These are phyloP conservation scores for Aspergillus fructus DNA, from an alignment of 2,329 filamentous ascomycete species.

Conservation along the genomic window DNA sequence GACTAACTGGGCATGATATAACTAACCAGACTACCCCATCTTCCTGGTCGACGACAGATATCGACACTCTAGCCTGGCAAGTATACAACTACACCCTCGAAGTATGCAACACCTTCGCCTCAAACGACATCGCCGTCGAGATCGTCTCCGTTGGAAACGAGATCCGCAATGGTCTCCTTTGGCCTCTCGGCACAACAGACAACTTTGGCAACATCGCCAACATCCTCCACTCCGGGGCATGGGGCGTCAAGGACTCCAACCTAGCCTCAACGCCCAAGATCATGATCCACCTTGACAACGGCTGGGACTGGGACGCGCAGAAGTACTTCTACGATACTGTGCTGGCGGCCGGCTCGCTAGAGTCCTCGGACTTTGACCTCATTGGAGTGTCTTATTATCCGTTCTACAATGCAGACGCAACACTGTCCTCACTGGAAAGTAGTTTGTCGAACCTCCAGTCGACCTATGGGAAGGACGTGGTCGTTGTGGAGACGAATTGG, in stretches of 20 bases:
- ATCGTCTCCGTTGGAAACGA: conserved; percentile 74
- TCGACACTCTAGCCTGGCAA: conserved; percentile 59
- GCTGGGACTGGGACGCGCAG: conserved; percentile 69
- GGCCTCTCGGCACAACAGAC: conserved; percentile 59
- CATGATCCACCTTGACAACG: conserved; percentile 73
- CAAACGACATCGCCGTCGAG: conserved; percentile 54
- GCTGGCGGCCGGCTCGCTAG: conserved; percentile 52
- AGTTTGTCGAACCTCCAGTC: conserved; percentile 60
- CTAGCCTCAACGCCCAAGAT: conserved; percentile 62
- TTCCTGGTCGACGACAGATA: conserved; percentile 60
- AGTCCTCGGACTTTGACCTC: conserved; percentile 62
- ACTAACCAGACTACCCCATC: conserved; percentile 51
- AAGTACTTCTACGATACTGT: conserved; percentile 65
- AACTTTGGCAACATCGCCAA: conserved; percentile 61
- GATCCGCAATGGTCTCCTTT: conserved; percentile 66
- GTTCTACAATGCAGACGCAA: conserved; percentile 64
- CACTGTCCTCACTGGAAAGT: conserved; percentile 56
- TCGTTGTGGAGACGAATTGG: conserved; percentile 73
- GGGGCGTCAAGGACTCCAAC: conserved; percentile 63
- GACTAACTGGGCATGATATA: neutral
- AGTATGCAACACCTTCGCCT: conserved; percentile 61
- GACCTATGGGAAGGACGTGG: conserved; percentile 63
- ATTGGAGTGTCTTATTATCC: conserved; percentile 75
- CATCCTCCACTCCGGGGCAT: conserved; percentile 63
- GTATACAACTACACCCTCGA: conserved; percentile 69